Evolutionary conservation across 2,329 filamentous ascomycete species (phyloP).

Genomic region (Pseudocercospora pini-densiflorae): DNA sequence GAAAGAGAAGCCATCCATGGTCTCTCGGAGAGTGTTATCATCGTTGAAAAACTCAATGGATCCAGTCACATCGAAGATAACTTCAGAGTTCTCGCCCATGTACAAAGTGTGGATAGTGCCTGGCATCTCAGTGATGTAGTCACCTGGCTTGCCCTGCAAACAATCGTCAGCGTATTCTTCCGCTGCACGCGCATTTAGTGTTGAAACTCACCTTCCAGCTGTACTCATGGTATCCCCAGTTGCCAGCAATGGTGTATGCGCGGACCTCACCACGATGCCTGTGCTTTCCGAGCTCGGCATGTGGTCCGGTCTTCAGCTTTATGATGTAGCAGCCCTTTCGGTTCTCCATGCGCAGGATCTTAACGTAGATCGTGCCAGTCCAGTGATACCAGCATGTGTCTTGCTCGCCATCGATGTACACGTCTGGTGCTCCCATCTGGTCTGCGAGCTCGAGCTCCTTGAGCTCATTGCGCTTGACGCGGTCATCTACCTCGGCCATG

Average conservation of each 20-base stretch:
- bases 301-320: conserved; percentile 15
- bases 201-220: not conserved
- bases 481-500: conserved; percentile 3
- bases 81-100: conserved; percentile 17
- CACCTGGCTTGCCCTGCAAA: conserved; percentile 13
- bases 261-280: conserved; percentile 17
- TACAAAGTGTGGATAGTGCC: conserved; percentile 18
- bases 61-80: conserved; percentile 16
- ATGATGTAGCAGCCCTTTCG: conserved; percentile 18
- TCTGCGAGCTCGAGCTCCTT: conserved; percentile 15
- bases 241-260: conserved; percentile 13
- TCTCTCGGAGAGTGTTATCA: conserved; percentile 18
- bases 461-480: conserved; percentile 13
- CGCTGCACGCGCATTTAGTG: not conserved
- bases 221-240: conserved; percentile 18
- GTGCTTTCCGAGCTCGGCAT: conserved; percentile 20
- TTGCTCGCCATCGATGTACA: conserved; percentile 19
- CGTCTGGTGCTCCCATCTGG: conserved; percentile 12
- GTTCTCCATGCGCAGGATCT: conserved; percentile 16
- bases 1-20: conserved; percentile 19
- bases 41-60: conserved; percentile 21
- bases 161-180: not conserved
- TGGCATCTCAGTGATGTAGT: conserved; percentile 16
- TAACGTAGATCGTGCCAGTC: conserved; percentile 18
- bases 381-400: conserved; percentile 19